Conservation (phyloP, 1,284 basidiomycete species). For the Phlebopus sp. region DNA sequence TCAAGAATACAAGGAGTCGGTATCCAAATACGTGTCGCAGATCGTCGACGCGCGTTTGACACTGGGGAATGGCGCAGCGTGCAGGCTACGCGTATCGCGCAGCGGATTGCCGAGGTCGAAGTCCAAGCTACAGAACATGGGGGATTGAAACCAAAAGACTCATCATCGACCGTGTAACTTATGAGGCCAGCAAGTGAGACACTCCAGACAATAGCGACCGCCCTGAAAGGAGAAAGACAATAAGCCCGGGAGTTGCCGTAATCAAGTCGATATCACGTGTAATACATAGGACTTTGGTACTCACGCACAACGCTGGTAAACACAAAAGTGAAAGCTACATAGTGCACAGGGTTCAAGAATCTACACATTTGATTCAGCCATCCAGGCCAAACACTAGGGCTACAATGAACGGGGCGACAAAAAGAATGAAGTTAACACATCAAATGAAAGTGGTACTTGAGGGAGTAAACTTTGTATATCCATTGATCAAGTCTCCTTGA, state of each 20-base stretch:
- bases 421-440: background rate
- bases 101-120: background rate
- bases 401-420: slow-evolving; percentile 15
- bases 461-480: too few relatives aligned
- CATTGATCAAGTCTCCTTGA: slow-evolving; percentile 30
- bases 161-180: background rate
- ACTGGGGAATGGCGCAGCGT: background rate
- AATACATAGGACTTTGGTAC: too few relatives aligned
- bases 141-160: slow-evolving; percentile 7
- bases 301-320: too few relatives aligned
- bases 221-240: slow-evolving; percentile 7
- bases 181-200: slow-evolving; percentile 10
- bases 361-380: too few relatives aligned
- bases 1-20: slow-evolving; percentile 18
- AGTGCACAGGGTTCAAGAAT: too few relatives aligned
- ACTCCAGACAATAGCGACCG: slow-evolving; percentile 6
- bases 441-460: background rate
- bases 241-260: slow-evolving; percentile 10
- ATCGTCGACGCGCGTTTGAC: too few relatives aligned
- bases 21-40: background rate
- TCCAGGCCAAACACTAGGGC: slow-evolving; percentile 15
- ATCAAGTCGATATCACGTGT: slow-evolving; percentile 2
- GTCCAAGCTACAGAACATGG: slow-evolving; percentile 8
- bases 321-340: too few relatives aligned
- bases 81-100: background rate